phyloP scores from a whole-genome alignment of 345 rosid genomes.

The Eucalyptus sp. region DNA sequence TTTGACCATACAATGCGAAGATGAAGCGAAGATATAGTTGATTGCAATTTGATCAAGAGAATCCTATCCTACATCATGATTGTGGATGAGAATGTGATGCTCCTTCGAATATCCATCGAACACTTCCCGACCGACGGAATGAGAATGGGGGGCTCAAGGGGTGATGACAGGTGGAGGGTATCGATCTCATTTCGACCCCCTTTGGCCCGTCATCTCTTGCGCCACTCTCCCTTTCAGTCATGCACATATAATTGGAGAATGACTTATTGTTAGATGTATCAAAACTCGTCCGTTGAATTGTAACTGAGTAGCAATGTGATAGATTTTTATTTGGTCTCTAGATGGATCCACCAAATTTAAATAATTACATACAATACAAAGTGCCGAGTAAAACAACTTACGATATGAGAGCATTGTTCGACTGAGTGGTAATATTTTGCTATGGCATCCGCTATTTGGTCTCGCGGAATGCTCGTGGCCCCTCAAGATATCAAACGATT shows the following conservation, averaged over 20 bases:
- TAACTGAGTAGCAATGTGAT: not conserved
- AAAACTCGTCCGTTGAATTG: not conserved
- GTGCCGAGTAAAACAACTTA: not conserved
- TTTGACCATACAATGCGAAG: not conserved
- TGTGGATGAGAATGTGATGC: not conserved
- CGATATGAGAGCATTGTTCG: not conserved
- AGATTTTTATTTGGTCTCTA: not conserved
- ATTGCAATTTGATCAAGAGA: not conserved
- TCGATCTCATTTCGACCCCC: not conserved
- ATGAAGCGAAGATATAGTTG: not conserved
- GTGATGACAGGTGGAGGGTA: not conserved
- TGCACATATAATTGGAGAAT: not conserved
- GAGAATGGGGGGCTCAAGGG: not conserved
- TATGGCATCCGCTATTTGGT: not conserved
- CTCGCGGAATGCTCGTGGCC: not conserved
- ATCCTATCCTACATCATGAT: not conserved
- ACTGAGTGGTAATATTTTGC: rapidly evolving
- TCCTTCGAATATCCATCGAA: not conserved
- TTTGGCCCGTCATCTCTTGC: not conserved
- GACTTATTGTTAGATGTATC: not conserved
- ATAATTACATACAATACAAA: not conserved
- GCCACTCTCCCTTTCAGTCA: not conserved
- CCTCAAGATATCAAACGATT: not conserved
- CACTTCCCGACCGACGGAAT: not conserved
- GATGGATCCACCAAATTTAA: not conserved